Evolutionary conservation across 2,329 filamentous ascomycete genomes (phyloP).

Genomic region (Ceratocystis lukuohia): DNA sequence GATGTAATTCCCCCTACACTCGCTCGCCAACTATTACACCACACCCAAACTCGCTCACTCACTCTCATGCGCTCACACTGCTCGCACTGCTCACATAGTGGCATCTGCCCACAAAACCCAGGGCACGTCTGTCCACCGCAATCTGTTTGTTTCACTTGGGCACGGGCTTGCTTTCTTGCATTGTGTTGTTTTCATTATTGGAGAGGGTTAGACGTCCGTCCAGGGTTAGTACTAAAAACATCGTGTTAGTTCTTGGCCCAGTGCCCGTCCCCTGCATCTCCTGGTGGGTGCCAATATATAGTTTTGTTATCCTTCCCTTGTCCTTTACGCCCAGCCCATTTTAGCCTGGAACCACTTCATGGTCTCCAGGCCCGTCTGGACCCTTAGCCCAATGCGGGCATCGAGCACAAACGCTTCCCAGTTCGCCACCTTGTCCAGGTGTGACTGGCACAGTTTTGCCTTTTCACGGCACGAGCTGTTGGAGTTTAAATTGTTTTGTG

Average conservation of each 20-base stretch:
- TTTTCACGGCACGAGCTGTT: constrained; percentile 33
- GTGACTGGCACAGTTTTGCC: constrained; percentile 47
- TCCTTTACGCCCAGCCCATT: constrained; percentile 26
- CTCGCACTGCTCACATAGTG: not conserved
- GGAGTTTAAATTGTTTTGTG: constrained; percentile 20
- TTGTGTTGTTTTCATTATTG: not conserved
- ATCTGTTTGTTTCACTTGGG: not conserved
- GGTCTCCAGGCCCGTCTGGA: constrained; percentile 56
- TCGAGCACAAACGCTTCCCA: constrained; percentile 66
- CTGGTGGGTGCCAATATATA: no score
- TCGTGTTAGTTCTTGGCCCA: not conserved
- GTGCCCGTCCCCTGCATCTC: not conserved
- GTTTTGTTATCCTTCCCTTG: not conserved
- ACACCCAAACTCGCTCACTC: no score
- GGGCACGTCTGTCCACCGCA: not conserved
- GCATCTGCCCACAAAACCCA: not conserved
- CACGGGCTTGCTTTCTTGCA: not conserved
- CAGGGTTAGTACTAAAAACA: not conserved
- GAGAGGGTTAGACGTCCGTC: not conserved
- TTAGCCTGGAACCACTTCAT: constrained; percentile 41
- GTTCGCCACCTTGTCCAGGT: constrained; percentile 51
- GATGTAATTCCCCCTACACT: not conserved
- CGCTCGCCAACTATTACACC: not conserved
- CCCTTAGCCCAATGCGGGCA: constrained; percentile 58
- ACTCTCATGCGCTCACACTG: not conserved